Conservation (phyloP, 768 basidiomycete genomes). For the Psilocybe cubensis region DNA sequence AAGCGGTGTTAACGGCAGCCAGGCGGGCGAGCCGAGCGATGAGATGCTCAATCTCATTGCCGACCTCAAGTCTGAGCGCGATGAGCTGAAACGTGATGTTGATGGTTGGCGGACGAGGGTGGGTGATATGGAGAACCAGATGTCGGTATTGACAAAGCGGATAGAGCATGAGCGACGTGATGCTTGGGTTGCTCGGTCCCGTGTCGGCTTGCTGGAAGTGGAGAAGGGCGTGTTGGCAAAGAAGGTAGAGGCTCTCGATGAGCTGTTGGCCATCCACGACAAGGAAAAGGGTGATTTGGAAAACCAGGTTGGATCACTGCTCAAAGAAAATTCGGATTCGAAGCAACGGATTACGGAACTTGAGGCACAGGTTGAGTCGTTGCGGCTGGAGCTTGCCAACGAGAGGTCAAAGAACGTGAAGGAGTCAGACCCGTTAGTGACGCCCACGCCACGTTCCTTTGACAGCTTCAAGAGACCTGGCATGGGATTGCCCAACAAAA, state of each 20-base stretch:
- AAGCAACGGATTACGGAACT: constrained; percentile 39
- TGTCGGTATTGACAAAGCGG: constrained; percentile 63
- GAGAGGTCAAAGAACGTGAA: constrained; percentile 30
- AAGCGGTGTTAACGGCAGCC: background rate
- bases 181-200: constrained; percentile 83
- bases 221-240: constrained; percentile 66
- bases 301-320: constrained; percentile 29
- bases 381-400: constrained; percentile 31
- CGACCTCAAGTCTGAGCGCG: constrained; percentile 86
- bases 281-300: constrained; percentile 30
- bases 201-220: constrained; percentile 62
- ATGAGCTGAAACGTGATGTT: constrained; percentile 86
- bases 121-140: constrained; percentile 73
- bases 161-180: constrained; percentile 83
- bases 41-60: constrained; percentile 78
- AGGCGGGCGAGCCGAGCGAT: constrained; percentile 58
- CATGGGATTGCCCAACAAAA: constrained; percentile 21
- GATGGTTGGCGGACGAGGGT: constrained; percentile 86
- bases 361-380: constrained; percentile 53
- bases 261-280: constrained; percentile 28
- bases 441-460: constrained; percentile 46
- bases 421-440: constrained; percentile 41
- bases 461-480: constrained; percentile 25
- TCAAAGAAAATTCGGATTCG: constrained; percentile 40
- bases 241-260: constrained; percentile 42